Conservation (phyloP, 2,329 filamentous ascomycete genomes). For the Laburnicola sp. region DNA sequence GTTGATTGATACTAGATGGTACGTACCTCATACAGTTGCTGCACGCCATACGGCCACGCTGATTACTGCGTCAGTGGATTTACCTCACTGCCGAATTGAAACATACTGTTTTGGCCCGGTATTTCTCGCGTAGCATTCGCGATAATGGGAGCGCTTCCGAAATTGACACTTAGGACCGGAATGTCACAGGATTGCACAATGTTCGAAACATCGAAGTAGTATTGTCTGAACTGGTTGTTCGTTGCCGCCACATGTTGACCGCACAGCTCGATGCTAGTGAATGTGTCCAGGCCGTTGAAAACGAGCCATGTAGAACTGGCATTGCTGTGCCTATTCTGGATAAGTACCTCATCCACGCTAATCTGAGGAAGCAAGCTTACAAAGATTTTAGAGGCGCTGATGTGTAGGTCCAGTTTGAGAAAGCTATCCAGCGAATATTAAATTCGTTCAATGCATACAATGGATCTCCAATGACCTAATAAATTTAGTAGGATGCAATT, state of each 20-base stretch:
- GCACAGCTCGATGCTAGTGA: constrained; percentile 60
- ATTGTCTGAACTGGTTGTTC: constrained; percentile 66
- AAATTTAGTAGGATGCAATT: neutral
- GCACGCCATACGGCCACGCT: constrained; percentile 56
- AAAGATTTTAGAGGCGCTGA: constrained; percentile 47
- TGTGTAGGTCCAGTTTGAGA: constrained; percentile 64
- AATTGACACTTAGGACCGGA: constrained; percentile 56
- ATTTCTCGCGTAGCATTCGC: constrained; percentile 56
- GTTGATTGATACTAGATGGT: too few species aligned
- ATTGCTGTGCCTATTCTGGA: constrained; percentile 23
- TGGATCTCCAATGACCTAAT: constrained; percentile 56
- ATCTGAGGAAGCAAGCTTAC: constrained; percentile 9
- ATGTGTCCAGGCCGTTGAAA: constrained; percentile 66
- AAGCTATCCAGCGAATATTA: constrained; percentile 62
- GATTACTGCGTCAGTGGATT: constrained; percentile 7
- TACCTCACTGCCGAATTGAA: neutral
- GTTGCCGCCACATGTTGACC: constrained; percentile 58
- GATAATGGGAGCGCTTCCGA: constrained; percentile 60
- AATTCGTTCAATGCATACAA: constrained; percentile 63
- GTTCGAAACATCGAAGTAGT: constrained; percentile 60
- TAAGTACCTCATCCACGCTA: neutral
- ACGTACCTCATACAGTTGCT: constrained; percentile 54
- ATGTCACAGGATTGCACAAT: constrained; percentile 49
- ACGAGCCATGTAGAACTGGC: constrained; percentile 56
- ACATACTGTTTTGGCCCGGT: constrained; percentile 52